Evolutionary conservation across 2,329 filamentous ascomycete genomes (phyloP).

Genomic region (Fonsecaea monophora): DNA sequence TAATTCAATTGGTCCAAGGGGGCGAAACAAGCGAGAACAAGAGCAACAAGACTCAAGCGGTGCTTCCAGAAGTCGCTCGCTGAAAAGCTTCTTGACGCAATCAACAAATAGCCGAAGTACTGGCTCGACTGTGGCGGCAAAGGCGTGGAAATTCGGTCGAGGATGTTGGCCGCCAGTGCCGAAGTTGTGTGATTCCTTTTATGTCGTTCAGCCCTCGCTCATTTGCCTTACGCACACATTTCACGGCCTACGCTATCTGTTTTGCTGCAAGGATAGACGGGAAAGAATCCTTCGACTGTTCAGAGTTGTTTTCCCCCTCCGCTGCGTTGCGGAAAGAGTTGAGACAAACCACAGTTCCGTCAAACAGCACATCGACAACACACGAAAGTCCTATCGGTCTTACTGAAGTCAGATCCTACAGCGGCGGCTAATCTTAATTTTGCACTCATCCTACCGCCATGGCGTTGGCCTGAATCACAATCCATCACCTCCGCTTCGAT

Average conservation of each 20-base stretch:
- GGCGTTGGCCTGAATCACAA: slow-evolving; percentile 1
- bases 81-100: slow-evolving; percentile 11
- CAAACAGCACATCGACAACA: not conserved
- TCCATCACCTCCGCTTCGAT: not conserved
- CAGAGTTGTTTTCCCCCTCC: not conserved
- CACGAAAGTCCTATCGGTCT: not conserved
- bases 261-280: not conserved
- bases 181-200: not conserved
- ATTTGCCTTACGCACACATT: not conserved
- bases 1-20: slow-evolving; percentile 15
- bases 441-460: not conserved
- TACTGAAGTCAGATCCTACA: not conserved
- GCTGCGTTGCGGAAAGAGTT: not conserved
- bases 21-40: not conserved
- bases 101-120: not conserved
- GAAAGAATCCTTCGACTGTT: not conserved
- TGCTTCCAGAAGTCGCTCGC: slow-evolving; percentile 2
- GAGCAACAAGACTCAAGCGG: slow-evolving; percentile 8
- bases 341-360: not conserved
- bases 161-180: not conserved
- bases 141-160: slow-evolving; percentile 2
- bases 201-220: slow-evolving; percentile 2
- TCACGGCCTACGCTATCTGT: not conserved
- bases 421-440: not conserved
- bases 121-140: not conserved